Base-by-base conservation (phyloP, 2,329 filamentous ascomycete species). In the Trichoderma afroharzianum region DNA sequence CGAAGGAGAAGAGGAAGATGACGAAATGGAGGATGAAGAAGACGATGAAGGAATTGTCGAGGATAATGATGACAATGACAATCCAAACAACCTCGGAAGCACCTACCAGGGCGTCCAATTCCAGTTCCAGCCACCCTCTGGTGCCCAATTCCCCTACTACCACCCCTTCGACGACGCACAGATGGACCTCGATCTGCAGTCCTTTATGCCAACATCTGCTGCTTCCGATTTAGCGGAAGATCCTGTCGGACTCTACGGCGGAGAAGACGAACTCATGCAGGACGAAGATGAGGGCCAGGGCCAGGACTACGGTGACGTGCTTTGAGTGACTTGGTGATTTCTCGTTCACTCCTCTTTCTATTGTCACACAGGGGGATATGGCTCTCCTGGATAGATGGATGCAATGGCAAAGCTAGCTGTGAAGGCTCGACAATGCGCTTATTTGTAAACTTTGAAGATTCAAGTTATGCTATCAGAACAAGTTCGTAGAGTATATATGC, bases 11-110 rank as follows among this genome's bases (percentile, higher is more conserved):
- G 70, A 68, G 2, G 71, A 73, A 18, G 72, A 68, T 3, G 71
- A 67, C 6, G 75, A 75, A n/a, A 33, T 70, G 8, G 21, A 28
- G 2, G 15, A 18, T 33, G 53, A 53, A 58, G 55, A 12, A 30
- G 55, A 30, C 3, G 53, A 24, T 14, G 33, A 53, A 30, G 68
- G 55, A 12, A 28, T 36, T 39, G 66, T 63, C 5, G 71, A 69
- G 9, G 72, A 66, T 8, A 36, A 63, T 8, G 28, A 53, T 26
- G 18, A 43, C 11, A 24, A 30, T 21, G 67, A 53, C 53, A 8
- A 61, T 6, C n/a, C n/a, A n/a, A n/a, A n/a, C n/a, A 26, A 28
- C 50, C 21, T 26, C 5, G 2, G 11, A 8, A 6, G 43, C 15
- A n/a, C 12, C 63, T n/a, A 36, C 32, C 50, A 66, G 15, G 33